A percentile compares a stretch with the other conserved stretches of the same genome.
Conservation (phyloP, 345 rosid genomes). For the Ceriops decandra region DNA sequence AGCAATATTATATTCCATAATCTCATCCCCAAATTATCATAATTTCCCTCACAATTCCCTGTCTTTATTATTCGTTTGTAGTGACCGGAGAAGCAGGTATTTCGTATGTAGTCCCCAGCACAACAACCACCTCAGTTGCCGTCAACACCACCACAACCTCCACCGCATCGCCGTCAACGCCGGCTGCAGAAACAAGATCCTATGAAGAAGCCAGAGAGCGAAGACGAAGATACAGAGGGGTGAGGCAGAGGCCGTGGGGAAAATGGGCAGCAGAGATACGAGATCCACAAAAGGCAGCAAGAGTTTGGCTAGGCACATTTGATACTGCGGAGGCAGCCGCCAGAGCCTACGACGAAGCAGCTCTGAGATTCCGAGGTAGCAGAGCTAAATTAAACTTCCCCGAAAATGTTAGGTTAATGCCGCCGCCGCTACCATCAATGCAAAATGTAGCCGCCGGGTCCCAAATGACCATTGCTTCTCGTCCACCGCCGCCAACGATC, state of each 20-base stretch:
- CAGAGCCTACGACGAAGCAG: slow-evolving; percentile 87
- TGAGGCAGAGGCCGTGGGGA: slow-evolving; percentile 89
- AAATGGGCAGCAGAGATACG: slow-evolving; percentile 96
- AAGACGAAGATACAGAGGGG: slow-evolving; percentile 72
- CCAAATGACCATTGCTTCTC: slow-evolving; percentile 18
- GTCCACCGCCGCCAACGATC: slow-evolving; percentile 10
- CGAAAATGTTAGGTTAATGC: slow-evolving; percentile 43
- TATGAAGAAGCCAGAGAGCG: slow-evolving; percentile 42
- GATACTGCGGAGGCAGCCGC: slow-evolving; percentile 86
- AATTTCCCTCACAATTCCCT: neutral
- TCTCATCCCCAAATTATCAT: neutral
- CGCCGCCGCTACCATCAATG: slow-evolving; percentile 25
- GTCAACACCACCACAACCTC: slow-evolving; percentile 10
- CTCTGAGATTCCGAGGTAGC: slow-evolving; percentile 75
- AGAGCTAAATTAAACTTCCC: slow-evolving; percentile 86
- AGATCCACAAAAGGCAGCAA: slow-evolving; percentile 74
- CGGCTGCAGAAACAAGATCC: slow-evolving; percentile 18
- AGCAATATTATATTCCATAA: neutral
- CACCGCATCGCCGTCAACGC: neutral
- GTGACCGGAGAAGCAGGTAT: slow-evolving; percentile 27
- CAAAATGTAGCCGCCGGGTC: slow-evolving; percentile 16
- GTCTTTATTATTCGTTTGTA: slow-evolving; percentile 3
- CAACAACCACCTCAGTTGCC: slow-evolving; percentile 7
- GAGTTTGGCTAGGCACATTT: slow-evolving; percentile 92
- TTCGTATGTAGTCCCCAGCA: slow-evolving; percentile 11